Evolutionary conservation across 2,329 filamentous ascomycete genomes (phyloP), one percentile per base, ranked within the genome.

Genomic region (Aspergillus brasiliensis): DNA sequence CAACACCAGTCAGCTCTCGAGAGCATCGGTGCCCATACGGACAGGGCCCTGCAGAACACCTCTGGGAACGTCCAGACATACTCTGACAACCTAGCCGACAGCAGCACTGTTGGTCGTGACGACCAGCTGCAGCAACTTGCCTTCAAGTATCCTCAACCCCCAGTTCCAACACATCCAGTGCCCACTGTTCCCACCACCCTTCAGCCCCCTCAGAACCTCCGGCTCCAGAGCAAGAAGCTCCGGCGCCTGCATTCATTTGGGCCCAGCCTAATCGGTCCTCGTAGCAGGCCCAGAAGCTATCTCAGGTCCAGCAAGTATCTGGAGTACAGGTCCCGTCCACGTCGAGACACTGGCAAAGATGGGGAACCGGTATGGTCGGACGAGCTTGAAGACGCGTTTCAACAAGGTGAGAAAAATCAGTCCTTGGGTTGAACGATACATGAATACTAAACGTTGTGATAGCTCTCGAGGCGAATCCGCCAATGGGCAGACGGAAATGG

Each of bases 401-500:
- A 80, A 64, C 75, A 80, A 66, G 79, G 80, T 81, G 64, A 69
- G 68, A 42, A 10, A 10, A 21, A 28, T 21, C 15, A 7, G 31
- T 49, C 7, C 6, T 17, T 38, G 57, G 31, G 31, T 5, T 40
- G 46, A 7, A 21, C 49, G 19, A 38, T 34, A 13, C 60, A 6
- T 40, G 44, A 38, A 38, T 63, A 25, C 60, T 73, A 61, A 61
- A 67, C 56, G 37, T 27, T 8, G 15, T 59, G n/a, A 70, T 73
- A 77, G 78, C 84, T 19, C 79, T 87, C 15, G 79, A 81, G 64
- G 83, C 81, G 68, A 84, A 80, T 61, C 76, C 81, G 54, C 84
- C 84, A 1, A 85, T 86, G 80, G 86, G 85, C 11, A 80, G 84
- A 23, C 79, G 78, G 65, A 86, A 87, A 71, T 77, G 75, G 72